These are phyloP conservation scores for Xylaria intraflava DNA, from an alignment of 495 filamentous ascomycete species.

Conservation along the genomic window DNA sequence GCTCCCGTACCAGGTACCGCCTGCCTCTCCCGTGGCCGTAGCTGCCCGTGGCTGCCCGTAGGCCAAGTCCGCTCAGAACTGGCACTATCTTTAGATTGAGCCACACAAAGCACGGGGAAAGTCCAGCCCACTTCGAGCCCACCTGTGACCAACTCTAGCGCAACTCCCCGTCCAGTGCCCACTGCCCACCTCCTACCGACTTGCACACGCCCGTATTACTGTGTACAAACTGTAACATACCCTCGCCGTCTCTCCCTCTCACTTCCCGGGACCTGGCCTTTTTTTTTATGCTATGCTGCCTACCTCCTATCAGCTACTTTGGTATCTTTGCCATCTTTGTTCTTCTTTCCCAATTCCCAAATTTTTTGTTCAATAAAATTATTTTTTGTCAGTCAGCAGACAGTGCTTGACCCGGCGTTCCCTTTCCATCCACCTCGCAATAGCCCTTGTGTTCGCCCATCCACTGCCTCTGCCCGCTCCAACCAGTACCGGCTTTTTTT, in stretches of 20 bases:
- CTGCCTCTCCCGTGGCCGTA: not conserved
- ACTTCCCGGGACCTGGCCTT: slow-evolving; percentile 1
- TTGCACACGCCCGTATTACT: too few relatives aligned
- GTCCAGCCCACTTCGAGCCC: slow-evolving; percentile 2
- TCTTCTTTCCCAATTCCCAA: slow-evolving; percentile 10
- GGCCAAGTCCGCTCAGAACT: not conserved
- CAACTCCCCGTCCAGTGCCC: too few relatives aligned
- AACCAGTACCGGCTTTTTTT: slow-evolving; percentile 23
- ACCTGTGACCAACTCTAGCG: not conserved
- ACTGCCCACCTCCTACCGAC: not conserved
- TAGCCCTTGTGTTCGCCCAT: slow-evolving; percentile 9
- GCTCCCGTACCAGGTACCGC: not conserved
- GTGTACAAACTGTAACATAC: slow-evolving; percentile 14
- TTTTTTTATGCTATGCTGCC: slow-evolving; percentile 11
- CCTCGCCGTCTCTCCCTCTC: not conserved
- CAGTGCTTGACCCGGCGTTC: slow-evolving; percentile 2
- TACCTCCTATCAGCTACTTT: slow-evolving; percentile 6
- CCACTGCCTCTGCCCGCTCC: slow-evolving; percentile 9
- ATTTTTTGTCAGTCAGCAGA: slow-evolving; percentile 8
- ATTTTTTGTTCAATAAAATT: slow-evolving; percentile 5
- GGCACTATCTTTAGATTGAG: slow-evolving; percentile 6
- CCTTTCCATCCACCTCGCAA: slow-evolving; percentile 6
- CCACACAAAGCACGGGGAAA: slow-evolving; percentile 14
- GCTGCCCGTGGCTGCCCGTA: not conserved
- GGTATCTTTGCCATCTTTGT: slow-evolving; percentile 12